phyloP scores from a whole-genome alignment of 768 basidiomycete genomes.

The Collybia sordida region DNA sequence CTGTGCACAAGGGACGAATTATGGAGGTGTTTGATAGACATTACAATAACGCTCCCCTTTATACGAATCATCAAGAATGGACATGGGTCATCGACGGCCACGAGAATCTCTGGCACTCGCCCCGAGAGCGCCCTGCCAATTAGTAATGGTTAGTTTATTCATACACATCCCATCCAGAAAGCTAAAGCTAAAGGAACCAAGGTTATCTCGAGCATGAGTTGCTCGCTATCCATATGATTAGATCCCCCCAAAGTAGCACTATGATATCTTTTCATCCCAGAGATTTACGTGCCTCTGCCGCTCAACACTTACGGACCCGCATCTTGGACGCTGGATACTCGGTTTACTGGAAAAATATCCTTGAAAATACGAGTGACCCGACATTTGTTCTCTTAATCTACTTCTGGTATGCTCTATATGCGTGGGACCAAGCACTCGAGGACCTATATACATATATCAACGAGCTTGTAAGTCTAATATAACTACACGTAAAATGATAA shows the following conservation, averaged over 20 bases:
- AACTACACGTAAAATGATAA: neutral
- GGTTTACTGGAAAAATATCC: constrained; percentile 47
- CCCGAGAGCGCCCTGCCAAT: constrained; percentile 5
- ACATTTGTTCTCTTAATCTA: constrained; percentile 55
- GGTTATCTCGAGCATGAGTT: constrained; percentile 30
- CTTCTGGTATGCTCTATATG: constrained; percentile 61
- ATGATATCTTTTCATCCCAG: constrained; percentile 13
- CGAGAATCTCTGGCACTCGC: too few species aligned
- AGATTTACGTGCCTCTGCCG: constrained; percentile 8
- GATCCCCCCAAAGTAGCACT: constrained; percentile 14
- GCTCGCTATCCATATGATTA: constrained; percentile 38
- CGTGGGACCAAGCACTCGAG: constrained; percentile 62
- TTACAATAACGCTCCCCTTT: constrained; percentile 42
- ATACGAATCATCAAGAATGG: constrained; percentile 2
- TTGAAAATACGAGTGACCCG: constrained; percentile 44
- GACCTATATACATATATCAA: constrained; percentile 50
- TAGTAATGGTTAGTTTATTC: neutral
- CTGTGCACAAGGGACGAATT: neutral
- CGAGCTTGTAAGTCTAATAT: constrained; percentile 35
- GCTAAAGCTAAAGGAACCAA: too few species aligned
- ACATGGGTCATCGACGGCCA: neutral
- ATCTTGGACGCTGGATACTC: constrained; percentile 30
- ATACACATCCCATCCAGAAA: too few species aligned
- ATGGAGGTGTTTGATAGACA: constrained; percentile 24
- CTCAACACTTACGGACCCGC: constrained; percentile 10